phyloP scores from a whole-genome alignment of 2,329 filamentous ascomycete genomes.

The Pseudogymnoascus sp. region DNA sequence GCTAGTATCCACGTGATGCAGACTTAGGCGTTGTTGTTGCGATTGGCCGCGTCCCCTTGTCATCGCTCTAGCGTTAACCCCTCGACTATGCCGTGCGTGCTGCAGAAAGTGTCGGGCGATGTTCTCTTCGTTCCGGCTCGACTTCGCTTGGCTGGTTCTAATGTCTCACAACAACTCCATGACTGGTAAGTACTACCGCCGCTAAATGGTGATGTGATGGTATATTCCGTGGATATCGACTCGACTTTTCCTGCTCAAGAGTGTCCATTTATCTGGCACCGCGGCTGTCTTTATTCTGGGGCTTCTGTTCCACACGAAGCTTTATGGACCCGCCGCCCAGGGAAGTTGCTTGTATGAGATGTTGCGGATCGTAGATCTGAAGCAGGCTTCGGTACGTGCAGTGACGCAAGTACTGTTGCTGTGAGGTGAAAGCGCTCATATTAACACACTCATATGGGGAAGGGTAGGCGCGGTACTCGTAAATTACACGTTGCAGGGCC shows the following conservation, averaged over 20 bases:
- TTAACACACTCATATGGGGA: not conserved
- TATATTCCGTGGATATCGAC: not conserved
- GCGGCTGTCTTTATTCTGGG: not conserved
- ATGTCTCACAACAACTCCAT: not conserved
- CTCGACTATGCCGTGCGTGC: not conserved
- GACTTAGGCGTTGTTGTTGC: not conserved
- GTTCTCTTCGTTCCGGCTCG: not conserved
- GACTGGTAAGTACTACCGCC: not conserved
- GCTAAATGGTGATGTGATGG: not conserved
- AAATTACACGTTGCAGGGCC: not conserved
- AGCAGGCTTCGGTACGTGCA: not conserved
- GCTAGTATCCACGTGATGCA: not conserved
- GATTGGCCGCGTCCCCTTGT: not conserved
- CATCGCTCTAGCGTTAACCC: not conserved
- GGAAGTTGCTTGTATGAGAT: slow-evolving; percentile 6
- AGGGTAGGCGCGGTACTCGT: slow-evolving; percentile 8
- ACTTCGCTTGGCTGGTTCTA: not conserved
- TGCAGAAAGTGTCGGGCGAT: slow-evolving; percentile 5
- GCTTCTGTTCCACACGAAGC: not conserved
- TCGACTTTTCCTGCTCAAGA: not conserved
- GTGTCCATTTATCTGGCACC: not conserved
- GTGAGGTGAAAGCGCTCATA: not conserved
- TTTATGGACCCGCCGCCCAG: not conserved
- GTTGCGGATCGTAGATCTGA: slow-evolving; percentile 6
- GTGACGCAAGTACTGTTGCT: slow-evolving; percentile 4